Percentiles rank a stretch among this genome's conserved stretches.
phyloP scores from a whole-genome alignment of 352 stramenopile genomes.

The Chrysophaeum taylorii region DNA sequence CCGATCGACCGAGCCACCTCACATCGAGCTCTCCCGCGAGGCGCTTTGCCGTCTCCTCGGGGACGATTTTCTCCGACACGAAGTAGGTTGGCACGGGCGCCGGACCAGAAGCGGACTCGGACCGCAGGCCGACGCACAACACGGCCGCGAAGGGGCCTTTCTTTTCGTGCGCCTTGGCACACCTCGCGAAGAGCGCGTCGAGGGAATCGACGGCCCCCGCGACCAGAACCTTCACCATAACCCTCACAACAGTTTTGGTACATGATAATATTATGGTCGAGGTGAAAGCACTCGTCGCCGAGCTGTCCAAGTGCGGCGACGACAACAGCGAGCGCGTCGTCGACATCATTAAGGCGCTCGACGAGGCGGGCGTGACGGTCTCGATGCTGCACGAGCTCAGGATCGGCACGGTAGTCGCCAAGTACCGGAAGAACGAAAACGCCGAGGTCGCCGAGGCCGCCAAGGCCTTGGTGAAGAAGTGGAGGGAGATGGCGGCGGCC shows the following conservation, averaged over 20 bases:
- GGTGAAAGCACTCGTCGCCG: too few species aligned
- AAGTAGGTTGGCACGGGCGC: not conserved
- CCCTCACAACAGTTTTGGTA: too few species aligned
- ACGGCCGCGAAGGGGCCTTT: not conserved
- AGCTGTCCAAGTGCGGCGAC: too few species aligned
- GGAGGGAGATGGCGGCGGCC: conserved; percentile 61
- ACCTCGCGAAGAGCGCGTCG: not conserved
- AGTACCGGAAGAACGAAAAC: conserved; percentile 71
- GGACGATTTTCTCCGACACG: not conserved
- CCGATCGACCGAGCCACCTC: not conserved
- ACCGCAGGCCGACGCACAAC: not conserved
- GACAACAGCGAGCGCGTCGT: too few species aligned
- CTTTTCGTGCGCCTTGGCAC: not conserved
- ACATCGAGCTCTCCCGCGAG: not conserved
- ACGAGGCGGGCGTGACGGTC: not conserved
- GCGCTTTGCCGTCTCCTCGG: not conserved
- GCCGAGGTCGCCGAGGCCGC: conserved; percentile 59
- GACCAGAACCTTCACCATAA: conserved; percentile 2
- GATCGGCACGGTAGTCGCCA: conserved; percentile 23
- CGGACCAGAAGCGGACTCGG: not conserved
- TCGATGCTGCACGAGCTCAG: not conserved
- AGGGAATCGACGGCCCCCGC: not conserved
- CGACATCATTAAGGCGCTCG: not conserved
- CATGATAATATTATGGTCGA: too few species aligned
- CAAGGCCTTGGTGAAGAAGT: conserved; percentile 64